phyloP scores from a whole-genome alignment of 2,329 filamentous ascomycete species.

The Aspergillus candidus region DNA sequence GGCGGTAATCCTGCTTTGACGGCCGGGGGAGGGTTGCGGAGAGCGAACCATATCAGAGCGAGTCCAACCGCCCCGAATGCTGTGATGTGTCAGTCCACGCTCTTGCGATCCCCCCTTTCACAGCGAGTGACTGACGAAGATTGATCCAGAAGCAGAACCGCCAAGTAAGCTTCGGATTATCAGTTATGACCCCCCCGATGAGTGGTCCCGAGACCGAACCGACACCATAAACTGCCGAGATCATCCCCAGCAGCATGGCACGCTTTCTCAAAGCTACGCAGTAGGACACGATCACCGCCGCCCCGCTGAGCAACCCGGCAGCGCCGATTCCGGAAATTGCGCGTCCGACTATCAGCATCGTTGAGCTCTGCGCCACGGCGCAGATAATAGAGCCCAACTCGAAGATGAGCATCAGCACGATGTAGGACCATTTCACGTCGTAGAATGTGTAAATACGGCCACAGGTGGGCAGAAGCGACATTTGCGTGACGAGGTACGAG shows the following conservation, averaged over 20 bases:
- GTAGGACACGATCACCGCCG: slow-evolving; percentile 28
- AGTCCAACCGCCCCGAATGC: slow-evolving; percentile 9
- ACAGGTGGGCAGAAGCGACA: slow-evolving; percentile 31
- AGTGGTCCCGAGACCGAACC: slow-evolving; percentile 28
- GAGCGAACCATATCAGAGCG: slow-evolving; percentile 5
- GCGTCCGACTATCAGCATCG: slow-evolving; percentile 29
- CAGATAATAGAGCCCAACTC: slow-evolving; percentile 29
- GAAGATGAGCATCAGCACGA: slow-evolving; percentile 29
- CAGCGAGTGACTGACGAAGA: slow-evolving; percentile 25
- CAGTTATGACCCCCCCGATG: slow-evolving; percentile 33
- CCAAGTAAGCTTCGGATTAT: slow-evolving; percentile 32
- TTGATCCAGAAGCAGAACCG: slow-evolving; percentile 49
- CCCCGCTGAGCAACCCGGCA: slow-evolving; percentile 26
- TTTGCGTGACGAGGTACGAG: slow-evolving; percentile 33
- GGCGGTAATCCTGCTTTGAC: slow-evolving; percentile 7
- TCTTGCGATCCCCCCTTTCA: not conserved
- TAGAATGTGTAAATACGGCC: slow-evolving; percentile 33
- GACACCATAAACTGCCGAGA: slow-evolving; percentile 30
- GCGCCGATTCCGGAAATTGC: slow-evolving; percentile 28
- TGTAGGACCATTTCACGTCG: slow-evolving; percentile 29
- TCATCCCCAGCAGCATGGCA: slow-evolving; percentile 27
- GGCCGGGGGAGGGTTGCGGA: slow-evolving; percentile 8
- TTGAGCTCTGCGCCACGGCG: slow-evolving; percentile 24
- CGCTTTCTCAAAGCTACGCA: slow-evolving; percentile 26
- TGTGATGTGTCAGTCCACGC: not conserved